Base-by-base conservation (phyloP, 1,284 basidiomycete genomes). In the Agaricales sp. region DNA sequence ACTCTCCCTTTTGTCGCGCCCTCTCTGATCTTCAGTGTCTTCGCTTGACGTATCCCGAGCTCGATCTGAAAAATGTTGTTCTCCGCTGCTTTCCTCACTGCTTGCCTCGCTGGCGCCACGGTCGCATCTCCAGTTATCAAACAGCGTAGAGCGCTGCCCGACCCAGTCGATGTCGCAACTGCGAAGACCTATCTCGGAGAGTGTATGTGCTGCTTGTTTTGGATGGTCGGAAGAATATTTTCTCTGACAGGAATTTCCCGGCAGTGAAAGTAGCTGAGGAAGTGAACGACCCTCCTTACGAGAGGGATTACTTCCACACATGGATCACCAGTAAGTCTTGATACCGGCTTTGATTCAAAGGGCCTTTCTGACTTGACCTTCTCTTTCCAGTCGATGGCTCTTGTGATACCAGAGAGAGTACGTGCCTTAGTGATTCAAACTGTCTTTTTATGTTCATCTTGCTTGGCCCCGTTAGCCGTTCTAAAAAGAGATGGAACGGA, bases 401-500 rank as follows among this genome's bases (percentile, higher is more conserved):
- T 1, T 79, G 75, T 58, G 65, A 78, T 55, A 77, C 75, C 2
- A 64, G 75, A 41, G 74, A 78, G 58, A 75, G 72, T 74, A 47
- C 52, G 70, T 54, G 4, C 19, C 51, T 14, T 23, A 25, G 35
- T n/a, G 22, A 37, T 26, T 43, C 12, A 24, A n/a, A 30, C 12
- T 19, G 37, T 37, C 30, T 25, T 23, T 44, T 11, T 14, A 23
- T 37, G 43, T 56, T 23, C 48, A 4, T 14, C 30, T 47, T 20
- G n/a, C 13, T 19, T n/a, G 46, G 23, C 30, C n/a, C 11, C n/a
- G 30, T 14, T 45, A 74, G 72, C 73, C 8, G 72, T 78, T 22
- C 60, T 78, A 48, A 76, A 71, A 55, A 69, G 77, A 14, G 77
- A 78, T 54, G 75, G 75, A 1, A 73, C 68, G 8, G 63, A 59